Evolutionary conservation across 768 basidiomycete genomes (phyloP).

Genomic region (Lactarius vividus): DNA sequence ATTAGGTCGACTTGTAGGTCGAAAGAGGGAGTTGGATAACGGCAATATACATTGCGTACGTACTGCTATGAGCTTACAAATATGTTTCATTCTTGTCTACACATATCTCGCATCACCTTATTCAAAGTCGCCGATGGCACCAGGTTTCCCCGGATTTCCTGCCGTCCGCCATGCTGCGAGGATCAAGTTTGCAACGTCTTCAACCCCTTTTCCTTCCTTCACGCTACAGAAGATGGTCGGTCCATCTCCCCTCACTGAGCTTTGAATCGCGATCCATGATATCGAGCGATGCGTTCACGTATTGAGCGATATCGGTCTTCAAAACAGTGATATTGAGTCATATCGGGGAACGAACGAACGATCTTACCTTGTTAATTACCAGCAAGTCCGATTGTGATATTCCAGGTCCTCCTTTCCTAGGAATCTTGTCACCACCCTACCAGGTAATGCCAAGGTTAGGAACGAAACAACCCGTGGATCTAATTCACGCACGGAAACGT

Average conservation of each 20-base stretch:
- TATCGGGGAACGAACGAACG: constrained; percentile 6
- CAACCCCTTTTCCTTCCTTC: constrained; percentile 71
- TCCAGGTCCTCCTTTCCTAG: constrained; percentile 95
- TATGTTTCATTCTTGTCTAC: neutral
- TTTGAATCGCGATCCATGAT: constrained; percentile 95
- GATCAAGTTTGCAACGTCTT: constrained; percentile 77
- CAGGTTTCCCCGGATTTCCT: constrained; percentile 65
- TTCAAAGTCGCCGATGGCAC: constrained; percentile 28
- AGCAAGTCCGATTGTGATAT: constrained; percentile 95
- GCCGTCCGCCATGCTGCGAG: constrained; percentile 86
- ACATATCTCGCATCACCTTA: neutral
- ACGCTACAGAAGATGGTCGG: constrained; percentile 92
- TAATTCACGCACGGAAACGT: constrained; percentile 60
- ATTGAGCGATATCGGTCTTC: constrained; percentile 89
- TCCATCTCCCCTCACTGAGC: constrained; percentile 89
- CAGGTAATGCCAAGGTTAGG: neutral
- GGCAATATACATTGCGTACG: neutral
- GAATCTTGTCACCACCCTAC: constrained; percentile 97
- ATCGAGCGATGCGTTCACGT: constrained; percentile 89
- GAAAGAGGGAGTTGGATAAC: neutral
- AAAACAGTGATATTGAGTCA: neutral
- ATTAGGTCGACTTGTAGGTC: neutral
- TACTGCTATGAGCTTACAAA: neutral
- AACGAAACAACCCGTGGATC: neutral
- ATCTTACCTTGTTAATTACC: constrained; percentile 85